phyloP scores from a whole-genome alignment of 2,329 filamentous ascomycete species.

The Arachnomyces sp. region DNA sequence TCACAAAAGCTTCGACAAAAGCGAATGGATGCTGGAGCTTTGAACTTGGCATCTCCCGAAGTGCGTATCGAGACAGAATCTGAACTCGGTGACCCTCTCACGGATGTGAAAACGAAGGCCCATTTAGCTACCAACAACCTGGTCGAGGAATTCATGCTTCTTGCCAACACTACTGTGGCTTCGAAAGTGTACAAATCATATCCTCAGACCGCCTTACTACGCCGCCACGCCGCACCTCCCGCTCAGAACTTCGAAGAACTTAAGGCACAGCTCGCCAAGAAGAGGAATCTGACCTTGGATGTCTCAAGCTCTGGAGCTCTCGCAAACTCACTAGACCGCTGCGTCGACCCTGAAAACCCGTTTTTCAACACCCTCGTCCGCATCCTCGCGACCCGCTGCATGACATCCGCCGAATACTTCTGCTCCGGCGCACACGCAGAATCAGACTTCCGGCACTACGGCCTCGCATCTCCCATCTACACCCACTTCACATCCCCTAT shows the following conservation, averaged over 20 bases:
- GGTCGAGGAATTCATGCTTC: slow-evolving; percentile 98
- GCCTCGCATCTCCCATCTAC: slow-evolving; percentile 92
- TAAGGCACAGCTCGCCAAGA: slow-evolving; percentile 79
- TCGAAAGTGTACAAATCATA: slow-evolving; percentile 84
- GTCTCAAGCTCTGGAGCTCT: slow-evolving; percentile 87
- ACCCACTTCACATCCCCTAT: slow-evolving; percentile 98
- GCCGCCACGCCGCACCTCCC: slow-evolving; percentile 84
- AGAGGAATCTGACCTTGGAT: slow-evolving; percentile 70
- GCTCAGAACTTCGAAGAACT: slow-evolving; percentile 97
- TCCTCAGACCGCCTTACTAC: slow-evolving; percentile 88
- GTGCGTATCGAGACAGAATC: slow-evolving; percentile 93
- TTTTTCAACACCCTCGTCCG: slow-evolving; percentile 99
- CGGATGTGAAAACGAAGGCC: slow-evolving; percentile 88
- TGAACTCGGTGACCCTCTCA: slow-evolving; percentile 86
- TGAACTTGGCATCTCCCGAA: slow-evolving; percentile 96
- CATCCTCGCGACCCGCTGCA: slow-evolving; percentile 95
- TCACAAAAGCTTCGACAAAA: slow-evolving; percentile 92
- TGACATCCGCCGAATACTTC: slow-evolving; percentile 99
- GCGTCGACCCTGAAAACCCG: slow-evolving; percentile 69
- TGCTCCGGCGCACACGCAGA: slow-evolving; percentile 88
- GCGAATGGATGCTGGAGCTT: slow-evolving; percentile 88
- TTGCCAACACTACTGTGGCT: slow-evolving; percentile 93
- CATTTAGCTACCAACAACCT: slow-evolving; percentile 93
- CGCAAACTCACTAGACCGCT: slow-evolving; percentile 82
- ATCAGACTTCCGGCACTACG: slow-evolving; percentile 94